Conservation (phyloP, 1,284 basidiomycete species). For the Megacollybia platyphylla region DNA sequence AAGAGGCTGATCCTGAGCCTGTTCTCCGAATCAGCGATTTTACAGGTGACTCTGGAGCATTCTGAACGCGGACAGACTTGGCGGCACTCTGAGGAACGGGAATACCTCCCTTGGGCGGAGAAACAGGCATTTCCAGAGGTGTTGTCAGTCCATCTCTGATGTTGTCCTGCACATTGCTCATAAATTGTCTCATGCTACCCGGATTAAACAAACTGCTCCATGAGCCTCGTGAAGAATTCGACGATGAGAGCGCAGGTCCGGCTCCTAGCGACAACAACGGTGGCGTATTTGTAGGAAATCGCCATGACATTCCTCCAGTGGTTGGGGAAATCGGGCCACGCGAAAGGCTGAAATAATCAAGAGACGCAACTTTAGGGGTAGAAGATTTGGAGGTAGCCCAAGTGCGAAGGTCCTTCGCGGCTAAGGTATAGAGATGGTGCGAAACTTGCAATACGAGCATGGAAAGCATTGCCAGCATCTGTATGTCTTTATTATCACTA, state of each 20-base stretch:
- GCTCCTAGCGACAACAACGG: conserved; percentile 14
- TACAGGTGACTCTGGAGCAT: conserved; percentile 6
- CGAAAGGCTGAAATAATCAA: no score
- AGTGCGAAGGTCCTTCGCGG: neutral
- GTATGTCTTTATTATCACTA: conserved; percentile 56
- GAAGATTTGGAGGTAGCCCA: neutral
- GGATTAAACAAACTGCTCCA: conserved; percentile 67
- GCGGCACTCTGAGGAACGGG: conserved; percentile 13
- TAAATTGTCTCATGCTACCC: conserved; percentile 49
- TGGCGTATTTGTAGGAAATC: no score
- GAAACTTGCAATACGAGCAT: conserved; percentile 46
- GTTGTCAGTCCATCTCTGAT: conserved; percentile 28
- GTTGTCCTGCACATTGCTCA: conserved; percentile 39
- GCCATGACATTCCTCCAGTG: no score
- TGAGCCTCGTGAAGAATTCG: conserved; percentile 49
- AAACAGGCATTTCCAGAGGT: conserved; percentile 17
- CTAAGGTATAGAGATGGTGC: neutral
- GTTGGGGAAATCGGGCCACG: no score
- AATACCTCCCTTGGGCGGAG: conserved; percentile 12
- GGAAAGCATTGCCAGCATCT: conserved; percentile 73
- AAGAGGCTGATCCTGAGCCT: conserved; percentile 7
- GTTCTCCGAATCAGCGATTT: no score
- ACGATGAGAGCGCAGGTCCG: conserved; percentile 21
- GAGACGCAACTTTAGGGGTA: no score
- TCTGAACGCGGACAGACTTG: conserved; percentile 5